Base-by-base conservation (phyloP, 441 rosid species). In the Gossypium aridum region DNA sequence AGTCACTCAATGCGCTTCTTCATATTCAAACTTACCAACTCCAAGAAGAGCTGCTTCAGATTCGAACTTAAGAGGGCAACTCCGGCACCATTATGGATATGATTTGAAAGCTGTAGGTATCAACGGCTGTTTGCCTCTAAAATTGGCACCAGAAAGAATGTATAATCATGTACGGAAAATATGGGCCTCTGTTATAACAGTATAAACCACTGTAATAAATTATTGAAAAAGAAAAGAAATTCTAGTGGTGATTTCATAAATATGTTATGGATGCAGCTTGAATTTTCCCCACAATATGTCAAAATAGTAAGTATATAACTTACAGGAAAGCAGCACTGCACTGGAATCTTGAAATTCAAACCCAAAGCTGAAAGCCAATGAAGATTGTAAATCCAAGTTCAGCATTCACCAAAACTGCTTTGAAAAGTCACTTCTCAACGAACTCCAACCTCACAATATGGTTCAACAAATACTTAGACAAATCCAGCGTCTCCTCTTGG, bases 401-500 rank as follows among this genome's bases (percentile, higher is more conserved):
- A n/a, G 45, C 70, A 20, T 8, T 75, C 19, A 0, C 23, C 16
- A 64, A 63, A 1, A 55, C 76, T 72, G 28, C 73, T 70, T 60
- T 77, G 73, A 80, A 60, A 77, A 61, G 64, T 70, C 64, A 28
- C 70, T 75, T 26, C 73, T 82, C 84, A 22, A 77, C 88, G 10
- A 73, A 80, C 74, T 72, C 89, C 64, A 87, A 88, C 75, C 86
- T 92, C 62, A 78, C 83, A 3, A 80, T 87, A 69, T 77, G 81
- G 81, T 94, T 92, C 89, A 80, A 76, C 84, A 89, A 85, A 73
- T 89, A 88, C 87, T 89, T 92, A 22, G 90, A 90, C 84, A 85
- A 77, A 72, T 82, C 88, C 86, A 81, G 84, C 79, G 94, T 94
- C 76, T 83, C 69, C 76, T 89, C 94, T 17, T 94, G 96, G 97